Base-by-base conservation (phyloP, 2,329 filamentous ascomycete species). In the Epichloe scottii region DNA sequence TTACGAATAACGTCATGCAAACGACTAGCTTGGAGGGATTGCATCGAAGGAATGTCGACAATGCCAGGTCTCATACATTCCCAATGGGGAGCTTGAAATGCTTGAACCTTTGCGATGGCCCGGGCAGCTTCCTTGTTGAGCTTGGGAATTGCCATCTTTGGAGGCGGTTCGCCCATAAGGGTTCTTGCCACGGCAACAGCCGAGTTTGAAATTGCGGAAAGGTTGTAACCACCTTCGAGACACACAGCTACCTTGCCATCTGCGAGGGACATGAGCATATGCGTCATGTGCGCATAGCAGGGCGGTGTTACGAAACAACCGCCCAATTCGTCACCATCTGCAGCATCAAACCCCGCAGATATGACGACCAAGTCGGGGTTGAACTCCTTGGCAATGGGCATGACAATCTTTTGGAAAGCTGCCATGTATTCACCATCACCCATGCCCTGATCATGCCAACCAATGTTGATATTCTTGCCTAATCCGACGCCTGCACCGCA, bases 211-310 rank as follows among this genome's bases (percentile, higher is more conserved):
- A 98, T 98, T 0, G 93, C 93, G 46, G 82, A 75, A 23, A 98
- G 79, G 60, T 97, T 97, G 68, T 98, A 98, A 8, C 93, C 93
- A 21, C 93, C 93, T 70, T 98, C 93, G 2, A 98, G 75, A 63
- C 90, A 96, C 8, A 96, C 91, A 2, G 88, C 87, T 14, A 98
- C 77, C 63, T 90, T 95, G 30, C 93, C 93, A 43, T 83, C 77
- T 0, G 93, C 91, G 19, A 98, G 75, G 2, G 88, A 89, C 90
- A 96, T 97, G 46, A 98, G 79, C 91, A 97, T 96, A 63, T 96
- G 89, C 15, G 93, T 97, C 93, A 98, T 97, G 63, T 98, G 91
- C 14, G 90, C 88, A 64, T 97, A 98, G 63, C 93, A 95, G 4
- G 82, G 71, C 0, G 93, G 93, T 1, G 89, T 85, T 5, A 98